These are phyloP conservation scores for Mercurialis annua DNA, from an alignment of 345 rosid species.

Conservation along the genomic window DNA sequence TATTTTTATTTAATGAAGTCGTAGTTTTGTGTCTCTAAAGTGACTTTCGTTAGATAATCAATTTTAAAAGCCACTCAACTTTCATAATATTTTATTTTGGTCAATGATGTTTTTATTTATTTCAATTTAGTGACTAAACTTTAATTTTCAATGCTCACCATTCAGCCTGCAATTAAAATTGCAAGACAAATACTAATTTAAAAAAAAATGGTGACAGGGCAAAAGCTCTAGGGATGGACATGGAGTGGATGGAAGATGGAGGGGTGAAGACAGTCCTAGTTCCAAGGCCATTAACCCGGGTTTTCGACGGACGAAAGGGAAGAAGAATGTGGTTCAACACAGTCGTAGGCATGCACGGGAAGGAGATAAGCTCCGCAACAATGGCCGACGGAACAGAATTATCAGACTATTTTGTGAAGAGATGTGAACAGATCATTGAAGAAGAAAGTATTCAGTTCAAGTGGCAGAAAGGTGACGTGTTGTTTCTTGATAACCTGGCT, in stretches of 20 bases:
- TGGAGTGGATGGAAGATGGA: slow-evolving; percentile 56
- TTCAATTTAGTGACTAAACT: too few species aligned
- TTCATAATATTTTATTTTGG: too few species aligned
- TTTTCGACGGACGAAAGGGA: slow-evolving; percentile 61
- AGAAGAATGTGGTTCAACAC: slow-evolving; percentile 75
- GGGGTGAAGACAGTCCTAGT: slow-evolving; percentile 38
- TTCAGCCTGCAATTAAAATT: too few species aligned
- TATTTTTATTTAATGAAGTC: too few species aligned
- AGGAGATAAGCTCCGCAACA: slow-evolving; percentile 50
- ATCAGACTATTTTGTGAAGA: slow-evolving; percentile 42
- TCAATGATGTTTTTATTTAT: too few species aligned
- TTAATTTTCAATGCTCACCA: too few species aligned
- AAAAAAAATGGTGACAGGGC: slow-evolving; percentile 29
- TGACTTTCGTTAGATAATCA: too few species aligned
- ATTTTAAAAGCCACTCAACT: too few species aligned
- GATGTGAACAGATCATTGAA: slow-evolving; percentile 58
- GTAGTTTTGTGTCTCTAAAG: too few species aligned
- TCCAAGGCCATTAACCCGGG: slow-evolving; percentile 46
- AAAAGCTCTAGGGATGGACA: slow-evolving; percentile 48
- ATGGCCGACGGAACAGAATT: slow-evolving; percentile 62
- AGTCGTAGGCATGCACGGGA: slow-evolving; percentile 59
- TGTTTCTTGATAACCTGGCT: slow-evolving; percentile 58
- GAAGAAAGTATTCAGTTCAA: slow-evolving; percentile 74
- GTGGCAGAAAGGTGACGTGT: slow-evolving; percentile 68
- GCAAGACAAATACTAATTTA: too few species aligned